Evolutionary conservation across 2,329 filamentous ascomycete genomes (phyloP).

Genomic region (Chaetomiaceae sp.): DNA sequence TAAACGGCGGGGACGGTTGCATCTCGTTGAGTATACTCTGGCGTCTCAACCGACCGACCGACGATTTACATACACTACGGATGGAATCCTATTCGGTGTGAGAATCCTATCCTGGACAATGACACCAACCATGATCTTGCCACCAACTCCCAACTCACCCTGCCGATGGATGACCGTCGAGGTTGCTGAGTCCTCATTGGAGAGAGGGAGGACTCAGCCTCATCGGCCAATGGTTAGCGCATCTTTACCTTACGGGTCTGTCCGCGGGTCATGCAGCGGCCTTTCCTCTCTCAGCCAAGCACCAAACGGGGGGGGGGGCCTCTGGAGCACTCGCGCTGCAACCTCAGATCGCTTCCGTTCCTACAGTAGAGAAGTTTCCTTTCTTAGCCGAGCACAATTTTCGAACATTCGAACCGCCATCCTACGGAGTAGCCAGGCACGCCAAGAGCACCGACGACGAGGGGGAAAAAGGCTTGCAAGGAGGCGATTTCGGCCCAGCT

Average conservation of each 20-base stretch:
- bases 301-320: not conserved
- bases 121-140: too few species aligned
- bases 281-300: constrained; percentile 15
- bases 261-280: constrained; percentile 17
- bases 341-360: constrained; percentile 1
- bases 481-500: too few species aligned
- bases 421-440: too few species aligned
- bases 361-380: not conserved
- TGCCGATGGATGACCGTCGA: not conserved
- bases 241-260: constrained; percentile 14
- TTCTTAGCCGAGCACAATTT: not conserved
- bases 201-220: constrained; percentile 18
- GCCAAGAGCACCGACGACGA: not conserved
- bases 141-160: too few species aligned
- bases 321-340: not conserved
- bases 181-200: constrained; percentile 10
- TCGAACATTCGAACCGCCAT: not conserved
- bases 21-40: too few species aligned
- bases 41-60: too few species aligned
- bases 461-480: too few species aligned
- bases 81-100: not conserved
- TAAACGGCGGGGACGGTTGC: too few species aligned
- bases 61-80: too few species aligned
- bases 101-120: not conserved
- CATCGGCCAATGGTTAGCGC: constrained; percentile 17